A percentile compares a stretch with the other conserved stretches of the same genome.
Evolutionary conservation across 176 grass and related monocot species (phyloP).

Genomic region (Bonia amplexicaulis): DNA sequence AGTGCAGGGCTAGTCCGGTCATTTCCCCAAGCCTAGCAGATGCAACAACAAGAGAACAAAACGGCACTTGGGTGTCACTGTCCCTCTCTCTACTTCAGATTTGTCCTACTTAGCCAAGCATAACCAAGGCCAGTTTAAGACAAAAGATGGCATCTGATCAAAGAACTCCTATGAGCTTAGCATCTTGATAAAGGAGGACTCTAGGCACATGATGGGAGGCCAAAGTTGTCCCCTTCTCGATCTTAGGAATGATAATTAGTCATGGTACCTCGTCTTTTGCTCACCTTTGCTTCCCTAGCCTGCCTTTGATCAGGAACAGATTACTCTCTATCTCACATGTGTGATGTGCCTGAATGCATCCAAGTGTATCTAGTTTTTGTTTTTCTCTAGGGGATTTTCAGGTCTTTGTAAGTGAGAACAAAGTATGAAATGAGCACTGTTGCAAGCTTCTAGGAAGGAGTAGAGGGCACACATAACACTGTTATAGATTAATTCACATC

Average conservation of each 20-base stretch:
- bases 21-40: conserved; percentile 7
- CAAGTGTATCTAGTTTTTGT: neutral
- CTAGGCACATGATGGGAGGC: conserved; percentile 35
- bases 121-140: neutral
- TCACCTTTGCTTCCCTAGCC: conserved; percentile 8
- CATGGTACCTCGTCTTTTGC: neutral
- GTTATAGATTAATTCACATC: neutral
- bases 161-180: neutral
- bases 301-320: conserved; percentile 30
- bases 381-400: conserved; percentile 1
- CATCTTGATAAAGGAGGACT: neutral
- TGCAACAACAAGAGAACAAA: conserved; percentile 35
- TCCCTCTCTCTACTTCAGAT: conserved; percentile 29
- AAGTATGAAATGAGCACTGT: conserved; percentile 15
- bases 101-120: conserved; percentile 40
- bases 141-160: conserved; percentile 36
- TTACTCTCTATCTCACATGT: neutral
- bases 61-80: neutral
- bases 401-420: neutral
- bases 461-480: neutral
- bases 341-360: neutral
- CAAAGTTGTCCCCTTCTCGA: conserved; percentile 34
- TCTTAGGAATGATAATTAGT: conserved; percentile 33
- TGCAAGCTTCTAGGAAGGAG: conserved; percentile 14
- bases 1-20: neutral